phyloP scores from a whole-genome alignment of 805 yeast species.

The Saccharomycopsis sp. region DNA sequence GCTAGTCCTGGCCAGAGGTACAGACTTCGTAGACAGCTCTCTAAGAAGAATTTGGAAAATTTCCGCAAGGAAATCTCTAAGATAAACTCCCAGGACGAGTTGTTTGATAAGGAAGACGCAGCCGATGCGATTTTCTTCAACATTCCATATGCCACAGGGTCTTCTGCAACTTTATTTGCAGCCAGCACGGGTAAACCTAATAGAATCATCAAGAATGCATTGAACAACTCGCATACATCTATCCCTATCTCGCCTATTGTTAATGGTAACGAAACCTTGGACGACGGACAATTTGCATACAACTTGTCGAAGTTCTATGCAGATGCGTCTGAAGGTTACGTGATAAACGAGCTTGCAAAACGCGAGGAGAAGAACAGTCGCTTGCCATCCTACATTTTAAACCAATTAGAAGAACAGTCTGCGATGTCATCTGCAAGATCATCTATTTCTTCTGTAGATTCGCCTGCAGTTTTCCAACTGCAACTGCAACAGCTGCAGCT shows the following conservation, averaged over 20 bases:
- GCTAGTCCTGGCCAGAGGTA: conserved; percentile 21
- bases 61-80: conserved; percentile 11
- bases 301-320: conserved; percentile 16
- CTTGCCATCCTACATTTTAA: conserved; percentile 19
- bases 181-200: not conserved
- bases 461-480: not conserved
- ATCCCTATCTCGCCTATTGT: conserved; percentile 21
- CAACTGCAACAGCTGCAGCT: not conserved
- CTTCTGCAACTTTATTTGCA: conserved; percentile 4
- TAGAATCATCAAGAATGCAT: conserved; percentile 3
- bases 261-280: conserved; percentile 2
- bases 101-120: conserved; percentile 9
- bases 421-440: conserved; percentile 12
- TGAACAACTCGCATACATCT: conserved; percentile 14
- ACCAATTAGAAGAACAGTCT: conserved; percentile 17
- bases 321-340: conserved; percentile 16
- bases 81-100: conserved; percentile 19
- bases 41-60: conserved; percentile 15
- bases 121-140: conserved; percentile 19
- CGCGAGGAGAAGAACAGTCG: conserved; percentile 15
- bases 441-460: conserved; percentile 5
- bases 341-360: conserved; percentile 16
- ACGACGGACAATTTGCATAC: conserved; percentile 17
- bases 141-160: conserved; percentile 21
- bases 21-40: conserved; percentile 12